Evolutionary conservation across 768 basidiomycete genomes (phyloP), one percentile per base, ranked within the genome.

Genomic region (Lactifluus volemus): DNA sequence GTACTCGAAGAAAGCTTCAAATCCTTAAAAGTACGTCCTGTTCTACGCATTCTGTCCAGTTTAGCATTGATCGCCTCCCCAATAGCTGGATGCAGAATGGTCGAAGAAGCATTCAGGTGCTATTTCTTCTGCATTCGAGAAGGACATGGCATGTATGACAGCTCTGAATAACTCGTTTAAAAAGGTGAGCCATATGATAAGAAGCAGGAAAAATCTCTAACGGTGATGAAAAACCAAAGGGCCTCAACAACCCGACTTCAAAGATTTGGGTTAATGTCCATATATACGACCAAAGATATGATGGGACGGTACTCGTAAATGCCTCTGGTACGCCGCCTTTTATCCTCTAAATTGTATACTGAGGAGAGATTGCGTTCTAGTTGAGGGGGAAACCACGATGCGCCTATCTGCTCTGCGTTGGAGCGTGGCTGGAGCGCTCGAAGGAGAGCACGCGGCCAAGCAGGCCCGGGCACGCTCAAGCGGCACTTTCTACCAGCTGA

Each of bases 321-420:
- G 32, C 19, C 21, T 48, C 55, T 30, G 55, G 60, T 61, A 52
- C n/a, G 60, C 38, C 17, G 19, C 21, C 32, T 12, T 12, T 25
- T 21, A 32, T 38, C 17, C 3, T 49, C 17, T 10, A 49, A 49
- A n/a, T 9, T 15, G n/a, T 5, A 6, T 14, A 12, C 19, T 57
- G 15, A 58, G 10, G n/a, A 3, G 29, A 53, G 32, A 57, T 34
- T 14, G 10, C 51, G 7, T 19, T 34, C 19, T 39, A 63, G 61
- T 58, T 30, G 52, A 41, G 47, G 57, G 36, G 10, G 61, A 53
- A 38, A 1, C 0, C 14, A 30, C 51, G 32, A 63, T 29, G 32
- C 61, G 61, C 47, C 45, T 63, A 12, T 39, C 12, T 8, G 61
- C 56, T 17, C 38, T 63, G 47, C 56, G 61, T 5, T 63, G 61